Conservation (phyloP, 768 basidiomycete species). For the Crepidotus variabilis region DNA sequence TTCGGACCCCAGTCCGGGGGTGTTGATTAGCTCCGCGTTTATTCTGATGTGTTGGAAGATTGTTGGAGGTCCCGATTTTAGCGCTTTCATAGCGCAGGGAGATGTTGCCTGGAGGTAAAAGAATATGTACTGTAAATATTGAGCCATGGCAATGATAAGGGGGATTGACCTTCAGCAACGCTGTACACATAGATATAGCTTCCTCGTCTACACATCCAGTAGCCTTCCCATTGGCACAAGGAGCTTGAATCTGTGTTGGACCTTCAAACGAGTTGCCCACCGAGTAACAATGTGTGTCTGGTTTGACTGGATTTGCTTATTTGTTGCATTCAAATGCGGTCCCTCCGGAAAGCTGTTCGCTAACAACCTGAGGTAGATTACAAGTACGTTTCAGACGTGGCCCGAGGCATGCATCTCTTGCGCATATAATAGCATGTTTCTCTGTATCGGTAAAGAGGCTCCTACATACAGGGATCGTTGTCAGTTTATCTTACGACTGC, state of each 20-base stretch:
- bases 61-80: not conserved
- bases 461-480: not conserved
- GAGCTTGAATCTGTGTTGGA: not conserved
- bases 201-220: not conserved
- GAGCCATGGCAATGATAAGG: not conserved
- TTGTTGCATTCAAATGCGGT: not conserved
- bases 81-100: not conserved
- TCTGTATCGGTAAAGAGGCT: not conserved
- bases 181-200: not conserved
- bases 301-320: not conserved
- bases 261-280: conserved; percentile 2
- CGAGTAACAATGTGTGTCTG: not conserved
- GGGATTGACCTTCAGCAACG: not conserved
- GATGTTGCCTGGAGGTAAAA: not conserved
- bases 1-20: not conserved
- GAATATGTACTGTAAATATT: not conserved
- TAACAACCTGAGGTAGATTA: not conserved
- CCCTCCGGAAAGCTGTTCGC: not conserved
- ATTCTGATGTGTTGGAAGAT: not conserved
- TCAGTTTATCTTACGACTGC: no score
- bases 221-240: not conserved
- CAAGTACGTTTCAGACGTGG: not conserved
- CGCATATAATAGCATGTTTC: not conserved
- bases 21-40: not conserved
- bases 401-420: conserved; percentile 3